Conservation (phyloP, 495 filamentous ascomycete species). For the Lichina pygmaea region DNA sequence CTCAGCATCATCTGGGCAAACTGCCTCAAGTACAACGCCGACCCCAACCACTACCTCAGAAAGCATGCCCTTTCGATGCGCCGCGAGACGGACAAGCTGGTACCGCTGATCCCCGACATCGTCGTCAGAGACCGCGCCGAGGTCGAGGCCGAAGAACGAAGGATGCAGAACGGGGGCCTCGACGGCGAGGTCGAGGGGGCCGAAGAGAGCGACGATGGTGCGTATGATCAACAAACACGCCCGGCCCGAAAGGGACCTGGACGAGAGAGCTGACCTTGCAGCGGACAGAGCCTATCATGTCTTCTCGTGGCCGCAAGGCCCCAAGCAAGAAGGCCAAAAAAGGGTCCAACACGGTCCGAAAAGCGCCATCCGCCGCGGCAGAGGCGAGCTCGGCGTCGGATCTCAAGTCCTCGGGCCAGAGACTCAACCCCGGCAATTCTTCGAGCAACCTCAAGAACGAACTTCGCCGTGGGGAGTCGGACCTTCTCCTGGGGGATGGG, state of each 20-base stretch:
- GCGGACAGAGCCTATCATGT: slow-evolving; percentile 67
- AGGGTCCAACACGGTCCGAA: slow-evolving; percentile 39
- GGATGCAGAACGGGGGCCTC: slow-evolving; percentile 41
- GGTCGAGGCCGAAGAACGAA: slow-evolving; percentile 84
- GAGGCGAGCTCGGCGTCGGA: slow-evolving; percentile 54
- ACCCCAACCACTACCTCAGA: slow-evolving; percentile 60
- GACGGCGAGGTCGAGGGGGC: slow-evolving; percentile 55
- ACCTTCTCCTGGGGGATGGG: slow-evolving; percentile 28
- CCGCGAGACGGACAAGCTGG: slow-evolving; percentile 85
- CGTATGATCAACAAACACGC: neutral
- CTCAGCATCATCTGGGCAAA: slow-evolving; percentile 91
- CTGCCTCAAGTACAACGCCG: slow-evolving; percentile 83
- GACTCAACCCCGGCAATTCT: slow-evolving; percentile 15
- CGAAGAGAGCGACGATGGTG: slow-evolving; percentile 71
- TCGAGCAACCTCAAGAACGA: slow-evolving; percentile 20
- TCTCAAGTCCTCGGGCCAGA: slow-evolving; percentile 25
- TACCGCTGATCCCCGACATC: slow-evolving; percentile 84
- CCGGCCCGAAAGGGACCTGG: neutral
- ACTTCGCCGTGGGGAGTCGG: slow-evolving; percentile 31
- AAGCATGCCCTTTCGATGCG: slow-evolving; percentile 91
- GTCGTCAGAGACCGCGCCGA: slow-evolving; percentile 71
- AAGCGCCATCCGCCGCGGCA: slow-evolving; percentile 28
- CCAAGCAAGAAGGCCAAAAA: slow-evolving; percentile 62
- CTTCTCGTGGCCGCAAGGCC: slow-evolving; percentile 75
- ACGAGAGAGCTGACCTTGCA: no score